These are phyloP conservation scores for Colletotrichum brevisporum DNA, from an alignment of 2,329 filamentous ascomycete species.

Conservation along the genomic window DNA sequence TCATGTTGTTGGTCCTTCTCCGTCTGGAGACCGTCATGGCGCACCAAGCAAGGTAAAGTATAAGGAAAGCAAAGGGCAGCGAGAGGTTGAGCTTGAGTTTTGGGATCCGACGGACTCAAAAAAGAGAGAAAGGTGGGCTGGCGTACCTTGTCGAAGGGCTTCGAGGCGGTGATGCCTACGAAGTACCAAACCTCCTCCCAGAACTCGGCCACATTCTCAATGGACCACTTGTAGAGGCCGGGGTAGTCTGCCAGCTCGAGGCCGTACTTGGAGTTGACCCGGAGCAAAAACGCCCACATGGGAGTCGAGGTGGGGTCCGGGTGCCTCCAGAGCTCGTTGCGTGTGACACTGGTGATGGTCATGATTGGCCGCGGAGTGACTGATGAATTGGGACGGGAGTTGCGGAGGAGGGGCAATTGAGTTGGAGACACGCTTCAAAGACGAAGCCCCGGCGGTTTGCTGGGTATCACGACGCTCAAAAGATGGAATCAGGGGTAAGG, in stretches of 20 bases:
- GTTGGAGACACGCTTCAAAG: conserved; percentile 8
- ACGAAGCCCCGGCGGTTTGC: conserved; percentile 3
- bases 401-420: not conserved
- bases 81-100: conserved; percentile 25
- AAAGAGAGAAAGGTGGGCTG: conserved; percentile 13
- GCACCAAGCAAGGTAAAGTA: conserved; percentile 28
- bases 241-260: conserved; percentile 76
- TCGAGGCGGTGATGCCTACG: conserved; percentile 80
- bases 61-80: conserved; percentile 13
- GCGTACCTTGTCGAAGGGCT: conserved; percentile 70
- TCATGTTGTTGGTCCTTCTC: not conserved
- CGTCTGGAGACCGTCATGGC: conserved; percentile 24
- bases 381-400: conserved; percentile 16
- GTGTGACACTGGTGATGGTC: conserved; percentile 37
- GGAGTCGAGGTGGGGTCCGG: conserved; percentile 75
- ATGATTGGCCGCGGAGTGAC: conserved; percentile 29
- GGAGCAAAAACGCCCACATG: conserved; percentile 80
- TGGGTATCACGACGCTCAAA: conserved; percentile 6
- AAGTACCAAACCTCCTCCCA: conserved; percentile 91
- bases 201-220: conserved; percentile 80
- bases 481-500: not conserved
- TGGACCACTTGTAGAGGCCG: conserved; percentile 88
- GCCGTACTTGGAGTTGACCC: conserved; percentile 76
- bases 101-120: conserved; percentile 5
- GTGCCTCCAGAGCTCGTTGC: conserved; percentile 79